Conservation (phyloP, 2,329 filamentous ascomycete species). For the Fusarium globosum region DNA sequence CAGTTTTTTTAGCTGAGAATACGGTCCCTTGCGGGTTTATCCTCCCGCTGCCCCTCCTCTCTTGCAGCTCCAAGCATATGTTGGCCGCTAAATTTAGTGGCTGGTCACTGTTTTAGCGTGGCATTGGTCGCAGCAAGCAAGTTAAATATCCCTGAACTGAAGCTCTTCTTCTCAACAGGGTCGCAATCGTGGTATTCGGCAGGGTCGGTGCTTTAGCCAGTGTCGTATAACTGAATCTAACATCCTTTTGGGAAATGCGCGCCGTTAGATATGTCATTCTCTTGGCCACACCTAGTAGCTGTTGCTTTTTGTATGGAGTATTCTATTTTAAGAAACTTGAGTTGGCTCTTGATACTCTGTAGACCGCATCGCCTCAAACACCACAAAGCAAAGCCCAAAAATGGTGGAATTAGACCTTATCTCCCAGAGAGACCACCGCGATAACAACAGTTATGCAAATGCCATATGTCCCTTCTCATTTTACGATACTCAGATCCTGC, state of each 20-base stretch:
- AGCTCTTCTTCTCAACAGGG: constrained; percentile 1
- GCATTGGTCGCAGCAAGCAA: not conserved
- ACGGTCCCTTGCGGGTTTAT: constrained; percentile 27
- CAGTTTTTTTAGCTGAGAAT: constrained; percentile 19
- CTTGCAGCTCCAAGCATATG: constrained; percentile 6
- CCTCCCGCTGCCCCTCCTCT: not conserved
- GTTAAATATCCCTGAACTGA: not conserved
- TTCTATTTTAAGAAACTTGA: constrained; percentile 5
- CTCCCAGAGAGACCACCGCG: not conserved
- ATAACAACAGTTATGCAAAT: not conserved
- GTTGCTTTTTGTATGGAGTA: not conserved
- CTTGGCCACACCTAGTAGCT: not conserved
- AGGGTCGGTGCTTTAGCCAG: not conserved
- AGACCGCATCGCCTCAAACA: not conserved
- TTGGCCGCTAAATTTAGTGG: constrained; percentile 31
- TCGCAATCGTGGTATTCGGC: not conserved
- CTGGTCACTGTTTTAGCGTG: constrained; percentile 10
- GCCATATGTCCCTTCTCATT: not conserved
- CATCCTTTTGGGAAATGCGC: not conserved
- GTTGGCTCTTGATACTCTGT: not conserved
- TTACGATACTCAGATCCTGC: not conserved
- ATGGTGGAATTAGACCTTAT: not conserved
- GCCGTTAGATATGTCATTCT: not conserved
- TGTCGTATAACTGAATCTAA: not conserved
- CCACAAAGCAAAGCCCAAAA: not conserved